phyloP scores from a whole-genome alignment of 164 flowering plant genomes.

The Stephania japonica region DNA sequence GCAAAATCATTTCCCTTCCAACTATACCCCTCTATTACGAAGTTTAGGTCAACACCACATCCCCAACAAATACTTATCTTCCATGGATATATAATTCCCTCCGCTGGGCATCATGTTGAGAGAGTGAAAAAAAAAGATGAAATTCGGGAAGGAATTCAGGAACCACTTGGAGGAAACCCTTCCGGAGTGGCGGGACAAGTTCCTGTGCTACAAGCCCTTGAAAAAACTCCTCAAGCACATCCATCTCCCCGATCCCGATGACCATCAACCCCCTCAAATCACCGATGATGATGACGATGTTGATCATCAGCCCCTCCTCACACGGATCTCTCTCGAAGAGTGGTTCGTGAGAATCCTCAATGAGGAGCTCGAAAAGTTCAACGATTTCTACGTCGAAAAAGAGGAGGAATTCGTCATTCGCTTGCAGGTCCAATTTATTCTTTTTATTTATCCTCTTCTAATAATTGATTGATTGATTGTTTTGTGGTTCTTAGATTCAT shows the following conservation, averaged over 20 bases:
- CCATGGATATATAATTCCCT: no score
- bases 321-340: constrained; percentile 50
- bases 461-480: no score
- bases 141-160: constrained; percentile 84
- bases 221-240: constrained; percentile 66
- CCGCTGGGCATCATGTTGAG: no score
- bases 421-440: constrained; percentile 49
- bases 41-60: no score
- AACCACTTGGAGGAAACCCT: constrained; percentile 80
- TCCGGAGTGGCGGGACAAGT: constrained; percentile 96
- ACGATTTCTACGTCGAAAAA: constrained; percentile 73
- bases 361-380: constrained; percentile 84
- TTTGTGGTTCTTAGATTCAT: no score
- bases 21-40: no score
- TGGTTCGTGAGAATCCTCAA: constrained; percentile 55
- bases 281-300: constrained; percentile 18
- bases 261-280: constrained; percentile 27
- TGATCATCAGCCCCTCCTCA: constrained; percentile 16
- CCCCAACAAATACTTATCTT: no score
- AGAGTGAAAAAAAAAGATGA: constrained; percentile 31
- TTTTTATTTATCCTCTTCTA: neutral
- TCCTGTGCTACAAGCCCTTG: constrained; percentile 77
- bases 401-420: constrained; percentile 87
- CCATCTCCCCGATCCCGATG: constrained; percentile 30
- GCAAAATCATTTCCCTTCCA: no score